Base-by-base conservation (phyloP, 2,329 filamentous ascomycete species). In the Orbilia ellipsospora region DNA sequence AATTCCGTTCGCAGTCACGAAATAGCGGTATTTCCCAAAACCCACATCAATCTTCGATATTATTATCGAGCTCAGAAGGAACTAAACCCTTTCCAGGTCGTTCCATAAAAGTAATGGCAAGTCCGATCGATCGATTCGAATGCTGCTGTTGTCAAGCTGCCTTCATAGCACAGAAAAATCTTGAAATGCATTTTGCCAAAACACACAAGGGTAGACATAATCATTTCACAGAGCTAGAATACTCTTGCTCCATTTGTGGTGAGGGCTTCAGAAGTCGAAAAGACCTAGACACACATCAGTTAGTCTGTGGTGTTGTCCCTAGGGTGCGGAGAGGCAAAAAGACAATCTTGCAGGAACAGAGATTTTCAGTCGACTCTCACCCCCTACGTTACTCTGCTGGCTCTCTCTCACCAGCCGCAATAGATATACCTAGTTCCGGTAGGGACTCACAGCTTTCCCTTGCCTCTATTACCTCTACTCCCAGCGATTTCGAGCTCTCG, bases 391-490 rank as follows among this genome's bases (percentile, higher is more conserved):
- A 75, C 52, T 69, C 72, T n/a, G 65, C 72, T 16, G 52, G 54
- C 12, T 65, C 72, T 28, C 36, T 75, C 7, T 75, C 72, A n/a
- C 64, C 72, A 4, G 64, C 18, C 16, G 52, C 50, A 28, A 18
- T n/a, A 2, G 72, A 75, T 10, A 61, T 56, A 20, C 51, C 59
- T 6, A 23, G 15, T 4, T 75, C 72, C 20, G 64, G 72, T 13
- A 44, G 64, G 45, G 72, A 75, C 26, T 75, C 72, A 16, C 72
- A 56, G n/a, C 48, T 69, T 31, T 75, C 72, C 12, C 16, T 75
- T 15, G 15, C 64, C 40, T 68, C 64, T n/a, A 60, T 65, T 13
- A 65, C 64, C 4, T 75, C 72, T 15, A 68, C 63, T 13, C 51
- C 70, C 2, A 75, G 72, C 26, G 70, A 74, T 6, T 60, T 68